Evolutionary conservation across 306 rosid genomes (phyloP), one percentile per base, ranked within the genome.

Genomic region (Cucurbita argyrosperma): DNA sequence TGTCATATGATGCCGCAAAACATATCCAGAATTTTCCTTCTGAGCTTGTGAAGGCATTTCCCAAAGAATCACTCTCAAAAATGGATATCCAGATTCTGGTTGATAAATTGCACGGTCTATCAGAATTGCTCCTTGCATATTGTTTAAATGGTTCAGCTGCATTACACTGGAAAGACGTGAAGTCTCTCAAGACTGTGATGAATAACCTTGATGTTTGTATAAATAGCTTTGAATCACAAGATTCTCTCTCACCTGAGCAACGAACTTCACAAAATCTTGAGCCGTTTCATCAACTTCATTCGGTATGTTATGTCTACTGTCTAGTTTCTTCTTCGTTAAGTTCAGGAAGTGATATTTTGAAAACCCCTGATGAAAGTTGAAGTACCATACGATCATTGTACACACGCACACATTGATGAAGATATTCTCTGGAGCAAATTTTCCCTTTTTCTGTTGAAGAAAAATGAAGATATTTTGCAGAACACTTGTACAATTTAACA

Each of bases 91-190:
- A 65, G 69, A 73, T 75, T 81, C 79, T 95, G 84, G 82, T 91
- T 72, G 79, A 80, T 72, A 80, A 79, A 5, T 77, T 95, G 82
- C 84, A 77, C 59, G 84, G 81, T 76, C 55, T 88, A 78, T 89
- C 97, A 57, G 91, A 89, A 19, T 54, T 84, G 76, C 92, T 95
- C 80, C 82, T 89, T 73, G 51, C 19, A 72, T 85, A 88, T 79
- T 84, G 87, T 82, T 68, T 71, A 54, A 82, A 77, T 79, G 81
- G 82, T 71, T 59, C 42, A 23, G 70, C 40, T 77, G 86, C 79
- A 65, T 78, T 91, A 74, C 82, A 82, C 82, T 82, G 85, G 69
- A 78, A 69, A 69, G 90, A 91, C 57, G 64, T 45, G 37, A 79
- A 38, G 74, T 42, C 78, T 71, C 86, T 95, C 77, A 77, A 78